A percentile compares a stretch with the other conserved stretches of the same genome.
Conservation (phyloP, 805 yeast species). For the Wickerhamomyces silvicola region DNA sequence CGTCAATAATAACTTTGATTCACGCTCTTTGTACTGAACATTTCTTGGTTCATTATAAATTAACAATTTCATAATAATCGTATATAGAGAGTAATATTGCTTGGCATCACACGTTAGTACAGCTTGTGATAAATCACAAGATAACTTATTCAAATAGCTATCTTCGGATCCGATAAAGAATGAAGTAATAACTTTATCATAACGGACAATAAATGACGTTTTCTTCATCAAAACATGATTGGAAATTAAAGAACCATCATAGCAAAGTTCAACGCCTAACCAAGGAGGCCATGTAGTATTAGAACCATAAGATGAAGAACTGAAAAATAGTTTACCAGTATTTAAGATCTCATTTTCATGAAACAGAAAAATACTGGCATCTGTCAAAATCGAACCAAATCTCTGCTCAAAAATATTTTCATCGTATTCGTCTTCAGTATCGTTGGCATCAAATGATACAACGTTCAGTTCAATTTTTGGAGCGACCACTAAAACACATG, state of each 20-base stretch:
- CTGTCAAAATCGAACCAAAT: slow-evolving; percentile 57
- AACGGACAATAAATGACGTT: slow-evolving; percentile 55
- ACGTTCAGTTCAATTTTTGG: slow-evolving; percentile 66
- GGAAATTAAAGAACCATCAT: slow-evolving; percentile 41
- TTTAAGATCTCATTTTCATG: slow-evolving; percentile 40
- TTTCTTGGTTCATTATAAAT: slow-evolving; percentile 70
- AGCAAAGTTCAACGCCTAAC: slow-evolving; percentile 67
- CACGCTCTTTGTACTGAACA: slow-evolving; percentile 46
- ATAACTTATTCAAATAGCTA: slow-evolving; percentile 37
- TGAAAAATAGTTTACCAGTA: slow-evolving; percentile 37
- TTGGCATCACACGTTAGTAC: slow-evolving; percentile 62
- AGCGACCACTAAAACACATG: slow-evolving; percentile 65
- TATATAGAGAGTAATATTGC: slow-evolving; percentile 64
- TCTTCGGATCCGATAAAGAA: slow-evolving; percentile 28
- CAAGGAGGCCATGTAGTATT: slow-evolving; percentile 79
- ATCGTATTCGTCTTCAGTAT: slow-evolving; percentile 34
- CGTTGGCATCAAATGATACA: slow-evolving; percentile 51
- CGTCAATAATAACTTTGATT: slow-evolving; percentile 62
- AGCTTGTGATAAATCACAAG: slow-evolving; percentile 65
- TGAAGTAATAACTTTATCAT: slow-evolving; percentile 45
- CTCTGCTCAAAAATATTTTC: slow-evolving; percentile 54
- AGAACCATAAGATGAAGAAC: slow-evolving; percentile 56
- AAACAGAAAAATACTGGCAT: slow-evolving; percentile 69
- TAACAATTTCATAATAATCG: slow-evolving; percentile 55
- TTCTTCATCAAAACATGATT: slow-evolving; percentile 54